phyloP scores from a whole-genome alignment of 2,329 filamentous ascomycete species.

The Dothideomycetes sp. region DNA sequence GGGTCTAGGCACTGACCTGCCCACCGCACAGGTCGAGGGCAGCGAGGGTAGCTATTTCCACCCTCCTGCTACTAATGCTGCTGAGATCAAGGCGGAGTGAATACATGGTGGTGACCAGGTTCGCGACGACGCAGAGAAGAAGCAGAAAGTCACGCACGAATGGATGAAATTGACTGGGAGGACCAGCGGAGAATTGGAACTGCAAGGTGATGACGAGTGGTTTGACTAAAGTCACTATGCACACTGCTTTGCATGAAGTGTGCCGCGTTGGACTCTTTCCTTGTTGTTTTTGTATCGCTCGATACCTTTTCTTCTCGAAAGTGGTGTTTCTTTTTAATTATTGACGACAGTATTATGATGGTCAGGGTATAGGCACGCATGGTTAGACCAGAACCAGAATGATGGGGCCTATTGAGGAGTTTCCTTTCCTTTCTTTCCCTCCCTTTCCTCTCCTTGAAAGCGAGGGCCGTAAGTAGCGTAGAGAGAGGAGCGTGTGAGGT shows the following conservation, averaged over 20 bases:
- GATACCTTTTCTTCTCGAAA: not conserved
- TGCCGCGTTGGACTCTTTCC: not conserved
- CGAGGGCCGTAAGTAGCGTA: too few species aligned
- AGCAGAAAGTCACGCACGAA: not conserved
- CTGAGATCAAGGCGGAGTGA: not conserved
- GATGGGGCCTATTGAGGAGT: too few species aligned
- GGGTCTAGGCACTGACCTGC: conserved; percentile 27
- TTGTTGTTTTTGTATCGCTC: not conserved
- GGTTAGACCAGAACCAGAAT: too few species aligned
- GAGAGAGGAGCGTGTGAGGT: too few species aligned
- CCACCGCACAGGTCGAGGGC: conserved; percentile 17
- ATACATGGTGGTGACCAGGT: not conserved
- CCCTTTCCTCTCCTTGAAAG: too few species aligned
- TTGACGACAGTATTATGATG: too few species aligned
- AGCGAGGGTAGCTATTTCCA: conserved; percentile 12
- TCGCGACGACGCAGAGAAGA: not conserved
- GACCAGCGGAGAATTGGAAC: not conserved
- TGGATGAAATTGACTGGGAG: not conserved
- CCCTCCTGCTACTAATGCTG: not conserved
- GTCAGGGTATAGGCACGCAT: too few species aligned
- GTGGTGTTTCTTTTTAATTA: not conserved
- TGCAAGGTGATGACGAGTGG: not conserved
- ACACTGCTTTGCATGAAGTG: not conserved
- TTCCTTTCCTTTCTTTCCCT: too few species aligned
- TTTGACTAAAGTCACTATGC: not conserved